Evolutionary conservation across 805 yeast genomes (phyloP), one percentile per base, ranked within the genome.

Genomic region (Diddensiella caesifluorescens): DNA sequence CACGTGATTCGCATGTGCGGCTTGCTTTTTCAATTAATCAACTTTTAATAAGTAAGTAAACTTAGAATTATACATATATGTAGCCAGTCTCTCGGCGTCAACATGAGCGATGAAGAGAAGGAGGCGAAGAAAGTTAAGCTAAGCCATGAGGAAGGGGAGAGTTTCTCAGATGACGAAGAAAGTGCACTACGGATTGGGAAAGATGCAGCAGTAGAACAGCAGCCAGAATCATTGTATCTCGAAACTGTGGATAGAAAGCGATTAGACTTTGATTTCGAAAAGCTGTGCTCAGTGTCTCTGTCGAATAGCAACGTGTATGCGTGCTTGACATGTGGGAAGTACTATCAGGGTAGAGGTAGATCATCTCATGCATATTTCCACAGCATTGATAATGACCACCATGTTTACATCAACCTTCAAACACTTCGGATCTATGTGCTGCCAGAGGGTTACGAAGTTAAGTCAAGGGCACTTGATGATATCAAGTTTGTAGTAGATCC

Each of bases 241-340:
- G 57, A 54, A 19, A 54, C 57, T 1, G 66, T 75, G 28, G 67
- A 75, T 47, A 55, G 75, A 28, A 49, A 59, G 5, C 49, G 60
- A 3, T 60, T 77, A 15, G 86, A 85, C 54, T 84, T 85, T 56
- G 94, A 83, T 56, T 70, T 73, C 39, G 86, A 80, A 33, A 78
- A 77, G 53, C 59, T 74, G 1, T 85, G 95, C 59, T 69, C 76
- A 32, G 73, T 80, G 0, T 73, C 87, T 0, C 63, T 83, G 18
- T 69, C 85, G 1, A 71, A 67, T 28, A 63, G 71, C 16, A 80
- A 82, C 52, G 73, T 84, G 0, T 82, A 83, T 53, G 77, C 84
- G 23, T 85, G 95, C 55, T 61, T 85, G 16, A 71, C 70, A 0
- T 85, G 95, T 61, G 90, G 89, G 25, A 79, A 74, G 52, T 85